Evolutionary conservation across 306 rosid genomes (phyloP).

Genomic region (Sindora glabra): DNA sequence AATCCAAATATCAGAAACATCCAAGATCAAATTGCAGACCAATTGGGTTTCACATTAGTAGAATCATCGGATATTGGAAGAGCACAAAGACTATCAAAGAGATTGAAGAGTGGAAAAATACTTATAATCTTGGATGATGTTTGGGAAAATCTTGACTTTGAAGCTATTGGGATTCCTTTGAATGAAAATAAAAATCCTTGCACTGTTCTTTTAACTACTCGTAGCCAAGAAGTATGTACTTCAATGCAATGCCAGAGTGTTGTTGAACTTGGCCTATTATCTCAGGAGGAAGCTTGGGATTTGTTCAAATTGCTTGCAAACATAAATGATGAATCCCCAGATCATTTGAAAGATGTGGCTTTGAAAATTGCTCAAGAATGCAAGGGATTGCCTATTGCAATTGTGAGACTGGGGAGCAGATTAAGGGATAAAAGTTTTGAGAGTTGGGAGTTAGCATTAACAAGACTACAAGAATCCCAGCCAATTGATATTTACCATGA

Average conservation of each 20-base stretch:
- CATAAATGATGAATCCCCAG: neutral
- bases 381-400: too few relatives aligned
- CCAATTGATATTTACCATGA: too few relatives aligned
- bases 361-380: too few relatives aligned
- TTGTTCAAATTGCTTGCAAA: neutral
- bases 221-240: neutral
- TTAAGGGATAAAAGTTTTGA: too few relatives aligned
- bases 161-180: constrained; percentile 2
- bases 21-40: constrained; percentile 8
- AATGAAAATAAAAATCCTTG: neutral
- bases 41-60: neutral
- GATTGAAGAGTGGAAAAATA: neutral
- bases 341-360: too few relatives aligned
- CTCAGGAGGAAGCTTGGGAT: constrained; percentile 10
- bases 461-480: too few relatives aligned
- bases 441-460: too few relatives aligned
- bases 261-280: neutral
- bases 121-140: constrained; percentile 17
- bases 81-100: neutral
- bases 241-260: neutral
- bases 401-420: too few relatives aligned
- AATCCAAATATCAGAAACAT: neutral
- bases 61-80: constrained; percentile 2
- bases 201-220: neutral
- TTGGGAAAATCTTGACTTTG: neutral